phyloP scores from a whole-genome alignment of 306 rosid species.

The Aeschynomene evenia region DNA sequence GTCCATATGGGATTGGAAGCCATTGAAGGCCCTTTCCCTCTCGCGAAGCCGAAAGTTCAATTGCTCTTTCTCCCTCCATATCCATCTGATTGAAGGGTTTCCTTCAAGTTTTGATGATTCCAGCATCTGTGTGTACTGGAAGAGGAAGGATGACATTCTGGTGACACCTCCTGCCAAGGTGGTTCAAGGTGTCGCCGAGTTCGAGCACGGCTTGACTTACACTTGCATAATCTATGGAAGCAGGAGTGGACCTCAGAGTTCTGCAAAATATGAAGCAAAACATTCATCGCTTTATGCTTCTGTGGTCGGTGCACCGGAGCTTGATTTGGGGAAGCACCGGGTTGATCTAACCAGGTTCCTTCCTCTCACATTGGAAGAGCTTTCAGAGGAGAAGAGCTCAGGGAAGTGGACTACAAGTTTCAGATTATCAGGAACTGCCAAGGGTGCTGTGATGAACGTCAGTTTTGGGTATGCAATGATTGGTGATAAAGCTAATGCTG shows the following conservation, averaged over 20 bases:
- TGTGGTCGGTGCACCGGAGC: conserved; percentile 47
- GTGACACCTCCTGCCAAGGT: conserved; percentile 73
- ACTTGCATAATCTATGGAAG: conserved; percentile 77
- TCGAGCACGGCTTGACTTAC: conserved; percentile 64
- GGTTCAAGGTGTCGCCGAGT: conserved; percentile 49
- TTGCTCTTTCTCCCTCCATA: conserved; percentile 76
- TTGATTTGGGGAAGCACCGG: conserved; percentile 89
- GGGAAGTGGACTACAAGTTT: conserved; percentile 84
- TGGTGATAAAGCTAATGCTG: conserved; percentile 42
- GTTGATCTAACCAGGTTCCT: conserved; percentile 83
- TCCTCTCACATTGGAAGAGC: conserved; percentile 86
- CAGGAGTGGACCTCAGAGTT: conserved; percentile 68
- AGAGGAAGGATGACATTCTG: conserved; percentile 62
- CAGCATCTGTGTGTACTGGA: conserved; percentile 80
- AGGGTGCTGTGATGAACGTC: conserved; percentile 74
- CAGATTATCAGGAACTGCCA: conserved; percentile 72
- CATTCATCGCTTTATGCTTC: conserved; percentile 77
- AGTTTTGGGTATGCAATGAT: conserved; percentile 79
- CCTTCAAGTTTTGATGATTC: conserved; percentile 49
- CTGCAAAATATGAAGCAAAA: conserved; percentile 90
- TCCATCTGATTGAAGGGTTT: conserved; percentile 73
- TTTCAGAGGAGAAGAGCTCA: conserved; percentile 75
- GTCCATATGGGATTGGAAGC: conserved; percentile 85
- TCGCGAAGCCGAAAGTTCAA: conserved; percentile 61
- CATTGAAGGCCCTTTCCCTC: conserved; percentile 63